phyloP scores from a whole-genome alignment of 176 grass and related monocot genomes.

The Oryza rufipogon region DNA sequence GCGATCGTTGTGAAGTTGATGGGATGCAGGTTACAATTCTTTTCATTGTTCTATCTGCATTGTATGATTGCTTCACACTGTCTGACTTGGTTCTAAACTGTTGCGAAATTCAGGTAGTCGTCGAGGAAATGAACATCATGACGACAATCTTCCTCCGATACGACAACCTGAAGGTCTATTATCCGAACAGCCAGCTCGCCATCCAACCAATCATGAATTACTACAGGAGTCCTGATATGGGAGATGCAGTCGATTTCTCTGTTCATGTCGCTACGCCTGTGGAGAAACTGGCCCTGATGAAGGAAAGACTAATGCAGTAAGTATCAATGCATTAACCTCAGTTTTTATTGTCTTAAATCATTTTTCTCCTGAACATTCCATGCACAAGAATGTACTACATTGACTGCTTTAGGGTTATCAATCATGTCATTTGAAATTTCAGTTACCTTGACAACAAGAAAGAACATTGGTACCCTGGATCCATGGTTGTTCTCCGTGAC shows the following conservation, averaged over 20 bases:
- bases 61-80: not conserved
- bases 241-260: conserved; percentile 75
- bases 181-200: conserved; percentile 83
- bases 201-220: conserved; percentile 71
- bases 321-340: not conserved
- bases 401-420: not conserved
- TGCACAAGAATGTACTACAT: too few species aligned
- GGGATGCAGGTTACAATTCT: conserved; percentile 64
- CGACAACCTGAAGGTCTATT: conserved; percentile 93
- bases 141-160: conserved; percentile 90
- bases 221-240: conserved; percentile 97
- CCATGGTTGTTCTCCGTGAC: conserved; percentile 74
- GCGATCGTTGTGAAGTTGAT: conserved; percentile 85
- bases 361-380: not conserved
- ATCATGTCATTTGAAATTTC: not conserved
- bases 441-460: conserved; percentile 93
- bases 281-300: conserved; percentile 88
- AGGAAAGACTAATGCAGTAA: conserved; percentile 81
- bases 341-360: not conserved
- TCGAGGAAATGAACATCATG: conserved; percentile 99
- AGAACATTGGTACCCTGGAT: conserved; percentile 90
- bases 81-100: conserved; percentile 20
- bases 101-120: conserved; percentile 63
- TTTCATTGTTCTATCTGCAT: not conserved
- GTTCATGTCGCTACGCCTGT: conserved; percentile 76